Percentiles rank a stretch among this genome's conserved stretches.
These are phyloP conservation scores for Colletotrichum truncatum DNA, from an alignment of 2,329 filamentous ascomycete species.

Conservation along the genomic window DNA sequence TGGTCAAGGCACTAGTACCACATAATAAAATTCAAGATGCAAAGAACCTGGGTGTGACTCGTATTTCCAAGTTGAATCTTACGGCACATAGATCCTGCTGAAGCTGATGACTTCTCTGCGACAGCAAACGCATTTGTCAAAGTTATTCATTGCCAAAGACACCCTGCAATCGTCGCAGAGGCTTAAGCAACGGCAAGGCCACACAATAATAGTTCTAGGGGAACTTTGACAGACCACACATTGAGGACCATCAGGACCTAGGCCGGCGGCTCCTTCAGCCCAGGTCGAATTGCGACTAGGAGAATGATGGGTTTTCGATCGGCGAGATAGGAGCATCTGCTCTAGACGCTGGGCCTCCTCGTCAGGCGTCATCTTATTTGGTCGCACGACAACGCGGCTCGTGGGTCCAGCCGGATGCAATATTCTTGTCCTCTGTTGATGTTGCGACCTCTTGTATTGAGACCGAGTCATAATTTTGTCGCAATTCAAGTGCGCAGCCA, in stretches of 20 bases:
- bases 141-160: slow-evolving; percentile 95
- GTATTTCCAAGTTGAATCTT: background rate
- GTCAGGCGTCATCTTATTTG: slow-evolving; percentile 58
- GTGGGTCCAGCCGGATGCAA: slow-evolving; percentile 58
- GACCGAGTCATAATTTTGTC: slow-evolving; percentile 83
- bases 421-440: slow-evolving; percentile 75
- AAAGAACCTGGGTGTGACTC: background rate
- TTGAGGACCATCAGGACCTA: slow-evolving; percentile 77
- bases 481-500: slow-evolving; percentile 81
- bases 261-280: slow-evolving; percentile 76
- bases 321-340: slow-evolving; percentile 65
- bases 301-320: slow-evolving; percentile 36
- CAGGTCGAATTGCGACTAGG: slow-evolving; percentile 54
- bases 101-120: slow-evolving; percentile 89
- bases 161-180: slow-evolving; percentile 96
- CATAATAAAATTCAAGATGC: background rate
- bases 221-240: slow-evolving; percentile 93
- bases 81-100: slow-evolving; percentile 88
- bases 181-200: slow-evolving; percentile 95
- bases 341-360: slow-evolving; percentile 71
- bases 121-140: slow-evolving; percentile 95
- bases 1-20: background rate
- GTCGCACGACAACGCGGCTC: slow-evolving; percentile 38
- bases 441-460: slow-evolving; percentile 74
- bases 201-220: slow-evolving; percentile 90